Evolutionary conservation across 2,329 filamentous ascomycete species (phyloP), one percentile per base, ranked within the genome.

Genomic region (Aspergillus tanneri): DNA sequence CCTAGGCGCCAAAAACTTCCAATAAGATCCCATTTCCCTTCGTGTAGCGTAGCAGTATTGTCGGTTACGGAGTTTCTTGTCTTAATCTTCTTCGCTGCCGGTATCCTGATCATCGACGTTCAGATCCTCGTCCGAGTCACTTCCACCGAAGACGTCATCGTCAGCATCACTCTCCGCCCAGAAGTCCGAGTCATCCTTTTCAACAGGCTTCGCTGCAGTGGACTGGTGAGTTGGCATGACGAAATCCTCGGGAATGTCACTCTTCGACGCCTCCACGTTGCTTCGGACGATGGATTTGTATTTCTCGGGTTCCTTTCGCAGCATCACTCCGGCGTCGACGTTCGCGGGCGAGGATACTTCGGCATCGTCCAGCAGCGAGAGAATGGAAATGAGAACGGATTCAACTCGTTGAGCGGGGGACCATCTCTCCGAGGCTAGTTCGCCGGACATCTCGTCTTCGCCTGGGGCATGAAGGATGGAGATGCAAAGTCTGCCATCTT

Each of bases 301-400:
- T 24, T 76, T 70, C 1, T 77, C 74, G 0, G 83, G 83, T 24
- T 85, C 72, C 59, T 91, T 89, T 51, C 92, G 85, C 62, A 95
- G 86, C 76, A 90, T 81, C 19, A 96, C 86, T 48, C 89, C 84
- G 2, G 93, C 92, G 59, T 97, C 92, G 46, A 97, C 91, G 67
- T 97, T 97, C 54, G 92, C 93, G 0, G 93, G 90, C 0, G 90
- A 96, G 59, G 85, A 90, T 62, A 95, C 89, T 70, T 99, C 92
- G 11, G 92, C 90, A 61, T 96, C 90, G 67, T 97, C 93, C 46
- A 99, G 83, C 2, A 99, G 82, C 5, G 93, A 86, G 6, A 97
- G 81, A 14, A 97, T 88, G 7, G 90, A 96, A 53, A 95, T 90
- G 14, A 99, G 81, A 27, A 99, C 91, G 2, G 90, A 95, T 73